Percentiles rank a stretch among this genome's conserved stretches.
Conservation (phyloP, 139 green algal species). For the Auxenochlorella pyrenoidosa region DNA sequence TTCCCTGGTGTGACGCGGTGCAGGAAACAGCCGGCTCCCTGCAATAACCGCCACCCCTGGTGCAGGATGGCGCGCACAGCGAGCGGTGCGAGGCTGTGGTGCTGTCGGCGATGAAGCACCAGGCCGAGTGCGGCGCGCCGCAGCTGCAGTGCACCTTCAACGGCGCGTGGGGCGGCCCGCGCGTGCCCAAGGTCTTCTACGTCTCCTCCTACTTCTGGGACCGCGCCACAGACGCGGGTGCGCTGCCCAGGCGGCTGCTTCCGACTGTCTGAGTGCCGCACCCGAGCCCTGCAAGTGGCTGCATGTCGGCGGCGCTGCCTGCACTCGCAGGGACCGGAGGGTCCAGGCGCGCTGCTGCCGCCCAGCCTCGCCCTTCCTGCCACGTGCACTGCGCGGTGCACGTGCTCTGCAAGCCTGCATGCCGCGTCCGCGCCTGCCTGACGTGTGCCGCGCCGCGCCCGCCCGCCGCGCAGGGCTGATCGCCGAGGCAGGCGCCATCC, state of each 20-base stretch:
- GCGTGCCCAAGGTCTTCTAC: constrained; percentile 76
- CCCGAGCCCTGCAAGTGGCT: no score
- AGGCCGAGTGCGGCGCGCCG: constrained; percentile 56
- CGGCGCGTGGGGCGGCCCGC: constrained; percentile 86
- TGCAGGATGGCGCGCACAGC: constrained; percentile 26
- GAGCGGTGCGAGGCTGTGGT: constrained; percentile 49
- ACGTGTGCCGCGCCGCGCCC: no score
- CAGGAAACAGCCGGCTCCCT: no score
- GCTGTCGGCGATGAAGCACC: constrained; percentile 47
- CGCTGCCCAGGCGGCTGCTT: neutral
- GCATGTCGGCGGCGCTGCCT: no score
- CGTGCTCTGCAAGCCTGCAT: no score
- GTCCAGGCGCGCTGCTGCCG: no score
- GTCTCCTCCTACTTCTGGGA: constrained; percentile 98
- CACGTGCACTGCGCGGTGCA: no score
- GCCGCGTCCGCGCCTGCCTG: no score
- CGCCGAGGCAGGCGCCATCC: constrained; percentile 44
- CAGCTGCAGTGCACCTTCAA: constrained; percentile 92
- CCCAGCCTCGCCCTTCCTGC: no score
- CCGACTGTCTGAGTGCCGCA: no score
- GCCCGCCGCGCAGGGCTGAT: constrained; percentile 42
- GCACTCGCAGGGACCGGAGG: no score
- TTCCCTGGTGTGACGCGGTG: no score
- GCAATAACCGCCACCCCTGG: neutral
- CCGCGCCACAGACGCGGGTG: constrained; percentile 66